These are phyloP conservation scores for Ogataea dorogensis DNA, from an alignment of 805 yeast species.

Conservation along the genomic window DNA sequence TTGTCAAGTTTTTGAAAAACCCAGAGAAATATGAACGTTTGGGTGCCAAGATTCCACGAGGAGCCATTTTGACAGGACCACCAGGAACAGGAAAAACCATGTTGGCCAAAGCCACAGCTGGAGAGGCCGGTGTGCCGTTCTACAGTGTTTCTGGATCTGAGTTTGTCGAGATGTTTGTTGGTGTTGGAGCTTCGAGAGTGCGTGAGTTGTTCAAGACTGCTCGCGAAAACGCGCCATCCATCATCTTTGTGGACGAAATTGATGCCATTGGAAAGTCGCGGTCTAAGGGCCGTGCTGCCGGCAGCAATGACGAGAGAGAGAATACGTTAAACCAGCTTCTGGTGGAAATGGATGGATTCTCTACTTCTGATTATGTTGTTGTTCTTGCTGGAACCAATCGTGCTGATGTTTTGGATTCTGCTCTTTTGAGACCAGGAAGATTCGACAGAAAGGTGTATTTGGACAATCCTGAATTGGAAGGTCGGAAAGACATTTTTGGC, in stretches of 20 bases:
- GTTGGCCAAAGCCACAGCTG: slow-evolving; percentile 92
- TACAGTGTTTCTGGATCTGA: slow-evolving; percentile 91
- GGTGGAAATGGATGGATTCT: slow-evolving; percentile 96
- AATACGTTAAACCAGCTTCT: slow-evolving; percentile 87
- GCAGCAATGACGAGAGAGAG: slow-evolving; percentile 91
- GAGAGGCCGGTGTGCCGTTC: slow-evolving; percentile 95
- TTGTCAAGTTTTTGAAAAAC: slow-evolving; percentile 82
- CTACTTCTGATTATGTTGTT: slow-evolving; percentile 83
- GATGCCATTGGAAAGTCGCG: slow-evolving; percentile 93
- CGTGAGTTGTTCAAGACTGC: slow-evolving; percentile 91
- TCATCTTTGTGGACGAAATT: slow-evolving; percentile 89
- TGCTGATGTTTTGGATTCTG: slow-evolving; percentile 86
- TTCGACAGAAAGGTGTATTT: slow-evolving; percentile 87
- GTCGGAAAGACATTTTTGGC: slow-evolving; percentile 80
- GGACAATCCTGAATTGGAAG: slow-evolving; percentile 86
- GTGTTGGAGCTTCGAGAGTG: slow-evolving; percentile 94
- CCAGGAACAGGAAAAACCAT: slow-evolving; percentile 97
- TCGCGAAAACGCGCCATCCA: slow-evolving; percentile 84
- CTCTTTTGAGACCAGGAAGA: slow-evolving; percentile 91
- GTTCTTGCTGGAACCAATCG: slow-evolving; percentile 95
- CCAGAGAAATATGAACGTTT: slow-evolving; percentile 81
- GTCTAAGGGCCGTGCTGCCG: slow-evolving; percentile 68
- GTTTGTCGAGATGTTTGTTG: slow-evolving; percentile 95
- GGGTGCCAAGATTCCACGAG: slow-evolving; percentile 94
- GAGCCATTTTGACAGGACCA: slow-evolving; percentile 91